These are phyloP conservation scores for Ilex asprella DNA, from an alignment of 257 asterid species.

Conservation along the genomic window DNA sequence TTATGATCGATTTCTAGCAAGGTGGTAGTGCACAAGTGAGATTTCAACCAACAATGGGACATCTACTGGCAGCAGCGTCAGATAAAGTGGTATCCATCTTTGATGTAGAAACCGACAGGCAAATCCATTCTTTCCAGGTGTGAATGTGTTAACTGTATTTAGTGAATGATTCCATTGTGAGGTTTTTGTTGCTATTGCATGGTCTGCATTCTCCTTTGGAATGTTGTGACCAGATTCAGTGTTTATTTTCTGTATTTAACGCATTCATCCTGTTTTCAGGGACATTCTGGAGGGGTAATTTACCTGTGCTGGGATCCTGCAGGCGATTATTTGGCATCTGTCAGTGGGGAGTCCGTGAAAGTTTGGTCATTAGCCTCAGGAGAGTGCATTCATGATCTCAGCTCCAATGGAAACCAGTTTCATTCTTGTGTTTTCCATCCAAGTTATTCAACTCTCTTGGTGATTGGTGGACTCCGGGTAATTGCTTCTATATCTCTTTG, in stretches of 20 bases:
- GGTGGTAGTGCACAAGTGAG: slow-evolving; percentile 96
- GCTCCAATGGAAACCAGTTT: slow-evolving; percentile 65
- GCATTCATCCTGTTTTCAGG: slow-evolving; percentile 25
- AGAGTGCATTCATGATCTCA: slow-evolving; percentile 81
- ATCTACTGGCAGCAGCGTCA: slow-evolving; percentile 89
- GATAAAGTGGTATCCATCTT: slow-evolving; percentile 75
- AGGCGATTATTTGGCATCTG: slow-evolving; percentile 88
- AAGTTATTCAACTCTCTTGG: slow-evolving; percentile 76
- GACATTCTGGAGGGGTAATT: slow-evolving; percentile 72
- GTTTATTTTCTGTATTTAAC: too few relatives aligned
- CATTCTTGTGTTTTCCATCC: slow-evolving; percentile 97
- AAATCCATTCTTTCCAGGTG: slow-evolving; percentile 85
- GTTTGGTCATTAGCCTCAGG: slow-evolving; percentile 85
- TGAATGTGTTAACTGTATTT: background rate
- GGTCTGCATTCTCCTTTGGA: too few relatives aligned
- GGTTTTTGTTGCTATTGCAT: too few relatives aligned
- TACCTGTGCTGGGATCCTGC: slow-evolving; percentile 93
- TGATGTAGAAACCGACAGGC: slow-evolving; percentile 91
- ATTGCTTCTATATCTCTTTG: background rate
- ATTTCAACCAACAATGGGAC: slow-evolving; percentile 84
- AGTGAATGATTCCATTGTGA: too few relatives aligned
- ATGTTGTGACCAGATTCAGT: too few relatives aligned
- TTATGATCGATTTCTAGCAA: slow-evolving; percentile 42
- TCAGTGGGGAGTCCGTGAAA: slow-evolving; percentile 81
- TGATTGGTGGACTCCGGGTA: slow-evolving; percentile 83